phyloP scores from a whole-genome alignment of 345 rosid species.

The Barbarea vulgaris region DNA sequence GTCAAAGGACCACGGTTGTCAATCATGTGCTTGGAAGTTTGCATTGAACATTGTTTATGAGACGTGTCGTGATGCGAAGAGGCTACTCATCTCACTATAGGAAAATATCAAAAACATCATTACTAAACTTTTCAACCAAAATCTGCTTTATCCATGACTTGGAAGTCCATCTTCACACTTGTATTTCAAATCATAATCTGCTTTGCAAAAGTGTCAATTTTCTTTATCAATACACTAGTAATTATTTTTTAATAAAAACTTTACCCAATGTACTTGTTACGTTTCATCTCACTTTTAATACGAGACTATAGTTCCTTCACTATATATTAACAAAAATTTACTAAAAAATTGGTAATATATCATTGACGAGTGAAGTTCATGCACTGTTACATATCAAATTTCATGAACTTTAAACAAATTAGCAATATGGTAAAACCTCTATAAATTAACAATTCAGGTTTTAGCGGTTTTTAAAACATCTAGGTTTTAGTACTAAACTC shows the following conservation, averaged over 20 bases:
- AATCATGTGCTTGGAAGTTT: conserved; percentile 26
- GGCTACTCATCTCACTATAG: conserved; percentile 9
- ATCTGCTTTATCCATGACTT: neutral
- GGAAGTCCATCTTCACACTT: neutral
- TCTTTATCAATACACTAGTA: neutral
- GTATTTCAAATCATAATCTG: neutral
- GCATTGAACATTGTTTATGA: conserved; percentile 23
- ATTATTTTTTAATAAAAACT: neutral
- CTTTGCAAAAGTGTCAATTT: neutral
- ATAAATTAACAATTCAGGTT: too few relatives aligned
- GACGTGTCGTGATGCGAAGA: conserved; percentile 12
- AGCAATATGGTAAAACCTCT: too few relatives aligned
- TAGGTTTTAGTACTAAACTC: too few relatives aligned
- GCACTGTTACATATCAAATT: neutral
- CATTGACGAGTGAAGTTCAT: neutral
- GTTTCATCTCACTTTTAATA: neutral
- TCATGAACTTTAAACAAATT: too few relatives aligned
- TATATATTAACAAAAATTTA: neutral
- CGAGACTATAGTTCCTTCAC: neutral
- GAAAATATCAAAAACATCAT: conserved; percentile 4
- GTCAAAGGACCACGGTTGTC: conserved; percentile 35
- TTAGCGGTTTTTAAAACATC: too few relatives aligned
- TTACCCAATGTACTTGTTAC: neutral
- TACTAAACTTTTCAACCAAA: neutral
- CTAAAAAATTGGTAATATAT: neutral